A percentile compares a stretch with the other conserved stretches of the same genome.
Evolutionary conservation across 73 alveolate species (phyloP).

Genomic region (Vitrella brassicaformis): DNA sequence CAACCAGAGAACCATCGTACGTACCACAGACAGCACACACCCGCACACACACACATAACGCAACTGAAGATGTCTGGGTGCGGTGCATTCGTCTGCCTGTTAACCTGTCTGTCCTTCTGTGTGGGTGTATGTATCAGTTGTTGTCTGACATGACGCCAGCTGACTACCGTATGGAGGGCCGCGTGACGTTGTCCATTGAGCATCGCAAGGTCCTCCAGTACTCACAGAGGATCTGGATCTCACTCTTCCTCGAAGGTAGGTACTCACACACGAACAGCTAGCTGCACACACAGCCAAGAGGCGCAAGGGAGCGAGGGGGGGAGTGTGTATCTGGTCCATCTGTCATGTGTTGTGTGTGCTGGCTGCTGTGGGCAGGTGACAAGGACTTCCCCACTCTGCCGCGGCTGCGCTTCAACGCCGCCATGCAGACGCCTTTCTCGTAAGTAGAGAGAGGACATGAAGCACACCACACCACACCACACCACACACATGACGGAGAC

Average conservation of each 20-base stretch:
- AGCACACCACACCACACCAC: no score
- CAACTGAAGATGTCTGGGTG: no score
- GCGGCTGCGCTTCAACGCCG: neutral
- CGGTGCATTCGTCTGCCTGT: neutral
- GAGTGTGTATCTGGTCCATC: no score
- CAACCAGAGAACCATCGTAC: no score
- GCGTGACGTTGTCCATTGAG: no score
- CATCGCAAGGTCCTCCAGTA: neutral
- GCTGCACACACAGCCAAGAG: no score
- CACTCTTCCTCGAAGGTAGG: neutral
- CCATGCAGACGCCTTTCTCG: neutral
- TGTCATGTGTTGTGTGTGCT: no score
- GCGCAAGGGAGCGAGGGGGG: no score
- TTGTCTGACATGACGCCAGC: neutral
- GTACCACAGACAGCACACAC: no score
- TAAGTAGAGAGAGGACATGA: neutral
- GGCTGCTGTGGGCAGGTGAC: no score
- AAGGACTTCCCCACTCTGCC: neutral
- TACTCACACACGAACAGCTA: no score
- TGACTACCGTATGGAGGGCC: neutral
- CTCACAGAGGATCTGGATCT: neutral
- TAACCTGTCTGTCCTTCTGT: neutral
- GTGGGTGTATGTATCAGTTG: neutral
- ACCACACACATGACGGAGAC: neutral
- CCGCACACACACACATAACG: no score